Evolutionary conservation across 345 rosid genomes (phyloP).

Genomic region (thale cress (Arabidopsis thaliana)): TAIR10.1 NC_003076.8:2673501-2674000

Average conservation of each 20-base stretch:
- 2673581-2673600: slow-evolving; percentile 59
- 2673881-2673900: slow-evolving; percentile 64
- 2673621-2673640: slow-evolving; percentile 88
- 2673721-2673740: slow-evolving; percentile 70
- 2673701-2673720: slow-evolving; percentile 71
- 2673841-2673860: slow-evolving; percentile 52
- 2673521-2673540: slow-evolving; percentile 80
- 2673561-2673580: slow-evolving; percentile 64
- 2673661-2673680: slow-evolving; percentile 61
- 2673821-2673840: slow-evolving; percentile 55
- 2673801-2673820: slow-evolving; percentile 67
- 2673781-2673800: slow-evolving; percentile 67
- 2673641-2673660: slow-evolving; percentile 71
- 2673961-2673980: slow-evolving; percentile 46
- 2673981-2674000: slow-evolving; percentile 40
- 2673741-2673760: slow-evolving; percentile 65
- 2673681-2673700: slow-evolving; percentile 66
- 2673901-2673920: slow-evolving; percentile 57
- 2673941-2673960: slow-evolving; percentile 50
- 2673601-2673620: slow-evolving; percentile 69
- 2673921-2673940: slow-evolving; percentile 54
- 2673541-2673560: slow-evolving; percentile 64
- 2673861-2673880: slow-evolving; percentile 61
- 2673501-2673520: slow-evolving; percentile 82
- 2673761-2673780: slow-evolving; percentile 59